Evolutionary conservation across 1,284 basidiomycete species (phyloP), one percentile per base, ranked within the genome.

Genomic region (Rhodotorula sp.): DNA sequence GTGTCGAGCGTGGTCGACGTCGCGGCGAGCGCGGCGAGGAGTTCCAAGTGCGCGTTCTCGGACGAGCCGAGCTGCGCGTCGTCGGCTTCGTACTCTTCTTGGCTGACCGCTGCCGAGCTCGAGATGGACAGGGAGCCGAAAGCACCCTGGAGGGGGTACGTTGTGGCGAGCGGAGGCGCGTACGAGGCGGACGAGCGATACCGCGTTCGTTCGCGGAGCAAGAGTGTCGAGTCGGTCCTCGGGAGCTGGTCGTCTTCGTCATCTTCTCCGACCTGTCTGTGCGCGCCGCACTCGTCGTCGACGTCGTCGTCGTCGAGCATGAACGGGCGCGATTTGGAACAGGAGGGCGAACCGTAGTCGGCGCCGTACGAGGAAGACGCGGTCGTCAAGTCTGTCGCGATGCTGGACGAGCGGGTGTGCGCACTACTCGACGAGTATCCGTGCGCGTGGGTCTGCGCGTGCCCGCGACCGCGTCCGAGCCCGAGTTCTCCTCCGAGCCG

Each of bases 161-260:
- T 48, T n/a, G 14, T 16, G 12, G 64, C 46, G 8, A 43, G 39
- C 39, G 39, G 39, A 43, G 64, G 58, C 23, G 47, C 20, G 26
- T 57, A 20, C 31, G 69, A 71, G 7, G 71, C 67, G 4, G 69
- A 70, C 26, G 72, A 71, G 57, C 66, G 66, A 26, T 68, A 70
- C 26, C 71, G 68, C 29, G 68, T 65, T 5, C 71, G 68, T 56
- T 72, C 70, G 34, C 70, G 66, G 2, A 68, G 52, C 6, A 60
- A 47, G 12, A 61, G 31, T 8, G 58, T 15, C 58, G 65, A 67
- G 49, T 68, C 59, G 49, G 64, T 16, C 3, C n/a, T 31, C 47
- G 54, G 6, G 34, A 49, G 15, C 52, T 12, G n/a, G 51, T 31
- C 15, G 56, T 34, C 39, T 3, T 43, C 39, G 2, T 43, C 39